A percentile compares a stretch with the other conserved stretches of the same genome.
These are phyloP conservation scores for Aureobasidium sp. DNA, from an alignment of 2,329 filamentous ascomycete species.

Conservation along the genomic window DNA sequence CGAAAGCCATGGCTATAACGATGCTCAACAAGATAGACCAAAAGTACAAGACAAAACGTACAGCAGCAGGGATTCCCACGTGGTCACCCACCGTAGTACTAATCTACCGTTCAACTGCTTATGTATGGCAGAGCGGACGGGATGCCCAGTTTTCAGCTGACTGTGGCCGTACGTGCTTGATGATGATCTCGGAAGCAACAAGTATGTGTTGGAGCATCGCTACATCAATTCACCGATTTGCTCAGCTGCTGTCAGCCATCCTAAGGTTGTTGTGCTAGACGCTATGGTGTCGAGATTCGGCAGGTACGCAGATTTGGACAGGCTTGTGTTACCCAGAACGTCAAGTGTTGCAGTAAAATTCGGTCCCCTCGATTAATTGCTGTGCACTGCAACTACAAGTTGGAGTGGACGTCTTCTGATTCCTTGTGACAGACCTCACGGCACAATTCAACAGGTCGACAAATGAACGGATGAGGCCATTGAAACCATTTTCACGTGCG, in stretches of 20 bases:
- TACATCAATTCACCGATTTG: too few species aligned
- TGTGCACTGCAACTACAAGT: background rate
- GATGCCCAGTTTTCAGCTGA: conserved; percentile 9
- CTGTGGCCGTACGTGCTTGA: background rate
- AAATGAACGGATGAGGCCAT: background rate
- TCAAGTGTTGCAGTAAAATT: too few species aligned
- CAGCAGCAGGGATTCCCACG: conserved; percentile 2
- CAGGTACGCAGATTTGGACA: too few species aligned
- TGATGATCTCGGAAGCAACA: background rate
- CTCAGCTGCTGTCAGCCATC: too few species aligned
- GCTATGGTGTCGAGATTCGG: too few species aligned
- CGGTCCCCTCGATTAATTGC: too few species aligned
- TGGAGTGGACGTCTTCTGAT: background rate
- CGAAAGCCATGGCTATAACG: too few species aligned
- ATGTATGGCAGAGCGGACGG: conserved; percentile 9
- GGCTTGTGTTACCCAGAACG: too few species aligned
- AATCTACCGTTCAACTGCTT: conserved; percentile 8
- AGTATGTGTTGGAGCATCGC: background rate
- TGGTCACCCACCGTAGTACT: conserved; percentile 5
- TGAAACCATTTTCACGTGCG: background rate
- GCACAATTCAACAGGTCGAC: background rate
- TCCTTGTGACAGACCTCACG: background rate
- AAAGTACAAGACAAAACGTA: background rate
- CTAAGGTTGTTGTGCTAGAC: too few species aligned
- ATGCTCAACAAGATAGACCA: too few species aligned